Percentiles rank a stretch among this genome's conserved stretches.
Conservation (phyloP, 345 rosid species). For the Lumnitzera racemosa region DNA sequence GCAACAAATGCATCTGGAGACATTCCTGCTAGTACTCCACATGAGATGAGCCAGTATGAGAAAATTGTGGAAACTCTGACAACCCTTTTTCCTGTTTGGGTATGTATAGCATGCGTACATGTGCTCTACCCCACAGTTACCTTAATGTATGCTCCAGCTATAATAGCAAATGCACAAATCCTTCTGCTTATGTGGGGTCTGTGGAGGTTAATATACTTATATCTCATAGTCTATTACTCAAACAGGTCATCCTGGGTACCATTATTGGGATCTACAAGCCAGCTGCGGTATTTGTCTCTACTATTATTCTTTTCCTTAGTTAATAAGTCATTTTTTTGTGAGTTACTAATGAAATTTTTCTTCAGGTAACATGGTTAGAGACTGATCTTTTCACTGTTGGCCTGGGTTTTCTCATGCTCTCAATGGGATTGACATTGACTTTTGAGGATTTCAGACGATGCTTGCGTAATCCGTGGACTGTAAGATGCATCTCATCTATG, state of each 20-base stretch:
- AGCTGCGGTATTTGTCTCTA: slow-evolving; percentile 45
- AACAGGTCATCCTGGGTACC: slow-evolving; percentile 83
- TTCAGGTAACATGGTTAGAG: slow-evolving; percentile 89
- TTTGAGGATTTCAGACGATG: slow-evolving; percentile 90
- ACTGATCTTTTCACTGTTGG: slow-evolving; percentile 85
- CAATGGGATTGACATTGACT: slow-evolving; percentile 92
- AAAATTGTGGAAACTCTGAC: slow-evolving; percentile 74
- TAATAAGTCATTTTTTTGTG: slow-evolving; percentile 2
- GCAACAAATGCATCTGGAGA: slow-evolving; percentile 58
- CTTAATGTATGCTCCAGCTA: no score
- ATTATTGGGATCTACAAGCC: slow-evolving; percentile 88
- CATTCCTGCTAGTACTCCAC: slow-evolving; percentile 36
- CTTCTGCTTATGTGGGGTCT: not conserved
- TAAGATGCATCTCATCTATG: slow-evolving; percentile 27
- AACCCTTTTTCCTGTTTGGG: slow-evolving; percentile 91
- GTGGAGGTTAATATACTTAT: no score
- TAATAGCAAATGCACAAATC: no score
- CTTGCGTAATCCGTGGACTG: slow-evolving; percentile 95
- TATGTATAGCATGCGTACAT: slow-evolving; percentile 18
- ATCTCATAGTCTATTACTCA: not conserved
- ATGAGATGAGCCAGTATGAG: slow-evolving; percentile 65
- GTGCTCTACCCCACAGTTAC: not conserved
- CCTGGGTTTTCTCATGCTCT: slow-evolving; percentile 94
- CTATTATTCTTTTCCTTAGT: slow-evolving; percentile 1
- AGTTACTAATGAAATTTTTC: slow-evolving; percentile 6